phyloP scores from a whole-genome alignment of 23 red algal genomes.

The Cyanidiococcus yangmingshanensis region DNA sequence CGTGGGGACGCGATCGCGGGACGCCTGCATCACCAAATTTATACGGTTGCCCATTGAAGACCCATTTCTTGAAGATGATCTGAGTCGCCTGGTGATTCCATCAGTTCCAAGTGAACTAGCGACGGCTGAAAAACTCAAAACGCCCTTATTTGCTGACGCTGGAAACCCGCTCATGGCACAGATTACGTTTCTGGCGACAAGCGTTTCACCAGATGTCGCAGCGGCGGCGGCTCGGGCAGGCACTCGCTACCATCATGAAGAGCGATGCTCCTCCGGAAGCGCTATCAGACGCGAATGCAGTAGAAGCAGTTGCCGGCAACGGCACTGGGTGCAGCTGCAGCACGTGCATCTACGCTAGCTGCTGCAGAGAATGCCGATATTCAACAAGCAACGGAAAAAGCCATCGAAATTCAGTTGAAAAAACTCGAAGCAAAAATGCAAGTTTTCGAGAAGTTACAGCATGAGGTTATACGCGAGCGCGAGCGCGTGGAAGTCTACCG shows the following conservation, averaged over 20 bases:
- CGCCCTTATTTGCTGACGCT: conserved; percentile 61
- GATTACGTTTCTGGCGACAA: conserved; percentile 72
- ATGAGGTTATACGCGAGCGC: conserved; percentile 38
- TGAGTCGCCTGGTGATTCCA: background rate
- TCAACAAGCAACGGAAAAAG: conserved; percentile 44
- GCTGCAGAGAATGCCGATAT: conserved; percentile 61
- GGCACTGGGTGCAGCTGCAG: conserved; percentile 54
- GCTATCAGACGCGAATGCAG: conserved; percentile 17
- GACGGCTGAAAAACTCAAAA: background rate
- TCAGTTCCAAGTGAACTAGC: background rate
- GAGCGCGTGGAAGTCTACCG: conserved; percentile 57
- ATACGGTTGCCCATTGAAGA: conserved; percentile 91
- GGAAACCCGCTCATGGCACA: conserved; percentile 83
- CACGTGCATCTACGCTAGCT: conserved; percentile 38
- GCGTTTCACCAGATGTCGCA: conserved; percentile 72
- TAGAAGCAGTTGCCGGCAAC: conserved; percentile 9
- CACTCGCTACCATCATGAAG: conserved; percentile 35
- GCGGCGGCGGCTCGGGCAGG: conserved; percentile 76
- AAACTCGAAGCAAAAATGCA: conserved; percentile 60
- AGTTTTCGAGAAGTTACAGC: conserved; percentile 57
- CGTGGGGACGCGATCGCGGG: conserved; percentile 66
- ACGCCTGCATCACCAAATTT: conserved; percentile 89
- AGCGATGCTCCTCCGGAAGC: conserved; percentile 3
- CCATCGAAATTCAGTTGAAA: conserved; percentile 49
- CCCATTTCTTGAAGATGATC: conserved; percentile 65